Evolutionary conservation across 306 rosid species (phyloP).

Genomic region (Acacia confusa): DNA sequence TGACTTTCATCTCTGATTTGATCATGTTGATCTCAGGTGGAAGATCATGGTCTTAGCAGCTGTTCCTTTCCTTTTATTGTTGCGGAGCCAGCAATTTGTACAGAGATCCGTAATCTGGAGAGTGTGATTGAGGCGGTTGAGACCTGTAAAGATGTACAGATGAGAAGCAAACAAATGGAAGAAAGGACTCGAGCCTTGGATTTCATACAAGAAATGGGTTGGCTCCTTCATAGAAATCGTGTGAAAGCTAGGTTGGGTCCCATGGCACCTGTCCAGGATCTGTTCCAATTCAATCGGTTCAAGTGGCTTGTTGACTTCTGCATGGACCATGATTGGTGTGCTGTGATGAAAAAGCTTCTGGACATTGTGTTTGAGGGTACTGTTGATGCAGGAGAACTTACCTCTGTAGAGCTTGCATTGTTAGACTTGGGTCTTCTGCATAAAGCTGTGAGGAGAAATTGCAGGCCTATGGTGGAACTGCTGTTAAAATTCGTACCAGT

Average conservation of each 20-base stretch:
- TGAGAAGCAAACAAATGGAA: constrained; percentile 44
- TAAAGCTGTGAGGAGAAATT: constrained; percentile 77
- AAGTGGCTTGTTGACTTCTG: constrained; percentile 82
- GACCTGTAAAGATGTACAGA: constrained; percentile 36
- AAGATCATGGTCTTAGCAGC: constrained; percentile 83
- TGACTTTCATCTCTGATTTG: constrained; percentile 30
- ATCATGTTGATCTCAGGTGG: constrained; percentile 56
- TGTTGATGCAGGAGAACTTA: constrained; percentile 60
- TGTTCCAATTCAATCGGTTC: constrained; percentile 63
- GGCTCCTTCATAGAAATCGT: constrained; percentile 82
- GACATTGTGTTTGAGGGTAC: constrained; percentile 61
- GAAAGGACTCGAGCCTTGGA: constrained; percentile 71
- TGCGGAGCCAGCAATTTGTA: constrained; percentile 81
- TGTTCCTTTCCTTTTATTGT: constrained; percentile 88
- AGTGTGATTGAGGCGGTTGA: constrained; percentile 57
- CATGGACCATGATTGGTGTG: constrained; percentile 89
- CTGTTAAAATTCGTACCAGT: constrained; percentile 59
- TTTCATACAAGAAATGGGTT: constrained; percentile 88
- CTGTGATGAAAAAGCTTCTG: constrained; percentile 74
- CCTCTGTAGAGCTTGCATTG: constrained; percentile 58
- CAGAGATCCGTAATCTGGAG: constrained; percentile 78
- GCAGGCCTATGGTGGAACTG: constrained; percentile 71
- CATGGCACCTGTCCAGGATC: constrained; percentile 55
- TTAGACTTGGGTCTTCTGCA: constrained; percentile 77
- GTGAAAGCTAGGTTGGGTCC: constrained; percentile 60